phyloP scores from a whole-genome alignment of 257 asterid species.

The Solanum neorickii region DNA sequence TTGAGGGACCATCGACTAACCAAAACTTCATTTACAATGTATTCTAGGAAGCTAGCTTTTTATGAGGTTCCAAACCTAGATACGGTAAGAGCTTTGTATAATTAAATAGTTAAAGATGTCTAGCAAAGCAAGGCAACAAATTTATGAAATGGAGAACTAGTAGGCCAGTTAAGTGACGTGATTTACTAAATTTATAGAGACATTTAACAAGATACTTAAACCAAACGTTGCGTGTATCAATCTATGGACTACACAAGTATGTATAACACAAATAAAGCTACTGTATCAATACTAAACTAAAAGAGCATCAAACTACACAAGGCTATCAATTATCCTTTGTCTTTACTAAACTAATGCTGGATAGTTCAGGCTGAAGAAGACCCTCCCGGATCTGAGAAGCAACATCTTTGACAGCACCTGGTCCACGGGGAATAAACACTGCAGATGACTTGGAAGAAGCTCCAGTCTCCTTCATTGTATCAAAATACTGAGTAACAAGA shows the following conservation, averaged over 20 bases:
- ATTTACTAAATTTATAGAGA: background rate
- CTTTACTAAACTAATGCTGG: background rate
- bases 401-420: constrained; percentile 30
- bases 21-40: background rate
- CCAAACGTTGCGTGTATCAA: background rate
- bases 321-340: background rate
- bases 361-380: constrained; percentile 21
- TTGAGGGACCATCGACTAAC: background rate
- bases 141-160: background rate
- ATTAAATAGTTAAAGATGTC: background rate
- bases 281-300: background rate
- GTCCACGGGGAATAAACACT: constrained; percentile 29
- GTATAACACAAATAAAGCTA: background rate
- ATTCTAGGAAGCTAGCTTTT: background rate
- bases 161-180: background rate
- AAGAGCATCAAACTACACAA: background rate
- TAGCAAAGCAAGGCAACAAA: background rate
- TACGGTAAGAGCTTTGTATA: background rate
- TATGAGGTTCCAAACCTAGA: background rate
- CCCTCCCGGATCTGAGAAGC: constrained; percentile 30
- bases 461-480: constrained; percentile 32
- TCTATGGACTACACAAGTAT: background rate
- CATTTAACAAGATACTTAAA: background rate
- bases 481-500: constrained; percentile 29
- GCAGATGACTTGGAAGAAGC: constrained; percentile 28